Conservation (phyloP, 352 stramenopile species). For the Peronosclerospora sorghi region DNA sequence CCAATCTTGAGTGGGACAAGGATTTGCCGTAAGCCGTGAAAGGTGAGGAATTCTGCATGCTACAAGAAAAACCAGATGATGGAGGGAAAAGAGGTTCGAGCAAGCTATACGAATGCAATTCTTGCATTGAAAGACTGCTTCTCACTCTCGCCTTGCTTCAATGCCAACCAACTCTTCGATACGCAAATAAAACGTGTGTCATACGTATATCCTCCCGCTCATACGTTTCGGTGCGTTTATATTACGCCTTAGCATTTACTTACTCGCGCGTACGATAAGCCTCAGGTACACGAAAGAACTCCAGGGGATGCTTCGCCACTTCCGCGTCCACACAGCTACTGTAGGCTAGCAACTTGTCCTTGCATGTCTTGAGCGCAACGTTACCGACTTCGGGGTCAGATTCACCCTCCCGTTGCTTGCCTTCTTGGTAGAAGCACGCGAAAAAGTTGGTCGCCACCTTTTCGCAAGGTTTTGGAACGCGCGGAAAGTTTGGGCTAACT, state of each 20-base stretch:
- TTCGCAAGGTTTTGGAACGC: slow-evolving; percentile 60
- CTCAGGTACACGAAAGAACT: slow-evolving; percentile 74
- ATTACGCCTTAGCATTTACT: slow-evolving; percentile 1
- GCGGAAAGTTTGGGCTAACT: slow-evolving; percentile 69
- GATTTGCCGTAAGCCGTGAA: slow-evolving; percentile 77
- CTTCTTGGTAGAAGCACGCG: slow-evolving; percentile 70
- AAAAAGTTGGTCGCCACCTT: slow-evolving; percentile 64
- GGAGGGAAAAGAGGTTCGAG: slow-evolving; percentile 5
- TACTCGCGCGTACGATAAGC: slow-evolving; percentile 62
- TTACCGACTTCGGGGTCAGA: slow-evolving; percentile 55
- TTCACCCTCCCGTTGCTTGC: slow-evolving; percentile 51
- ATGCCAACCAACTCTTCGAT: too few relatives aligned
- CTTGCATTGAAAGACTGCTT: too few relatives aligned
- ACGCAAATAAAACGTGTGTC: too few relatives aligned
- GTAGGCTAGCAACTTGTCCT: slow-evolving; percentile 45
- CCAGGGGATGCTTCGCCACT: slow-evolving; percentile 40
- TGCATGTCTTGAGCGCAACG: slow-evolving; percentile 47
- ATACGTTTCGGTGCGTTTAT: too few relatives aligned
- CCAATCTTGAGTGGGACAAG: slow-evolving; percentile 85
- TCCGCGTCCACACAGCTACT: slow-evolving; percentile 63
- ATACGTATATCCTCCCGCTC: too few relatives aligned
- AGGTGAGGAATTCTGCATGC: slow-evolving; percentile 2
- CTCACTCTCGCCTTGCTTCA: too few relatives aligned
- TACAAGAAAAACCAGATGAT: slow-evolving; percentile 1
- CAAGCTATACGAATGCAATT: too few relatives aligned